Evolutionary conservation across 345 rosid species (phyloP).

Genomic region (Lumnitzera racemosa): DNA sequence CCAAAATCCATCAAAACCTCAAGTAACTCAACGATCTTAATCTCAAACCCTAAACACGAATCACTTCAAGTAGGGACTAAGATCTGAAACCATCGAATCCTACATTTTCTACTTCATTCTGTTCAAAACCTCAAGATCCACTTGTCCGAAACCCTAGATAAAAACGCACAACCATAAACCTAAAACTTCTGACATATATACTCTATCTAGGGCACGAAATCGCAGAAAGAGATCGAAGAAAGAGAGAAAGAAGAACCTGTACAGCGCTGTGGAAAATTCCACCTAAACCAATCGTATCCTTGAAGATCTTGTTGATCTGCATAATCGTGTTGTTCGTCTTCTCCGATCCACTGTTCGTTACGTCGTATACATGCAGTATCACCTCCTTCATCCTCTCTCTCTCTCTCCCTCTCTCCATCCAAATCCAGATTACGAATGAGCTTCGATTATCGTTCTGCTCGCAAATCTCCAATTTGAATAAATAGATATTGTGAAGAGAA

Average conservation of each 20-base stretch:
- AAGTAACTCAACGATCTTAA: not conserved
- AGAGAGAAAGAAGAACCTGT: constrained; percentile 44
- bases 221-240: not conserved
- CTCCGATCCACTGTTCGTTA: constrained; percentile 94
- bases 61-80: no score
- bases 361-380: constrained; percentile 76
- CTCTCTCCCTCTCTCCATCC: not conserved
- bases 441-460: no score
- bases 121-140: no score
- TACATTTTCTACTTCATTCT: no score
- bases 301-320: constrained; percentile 92
- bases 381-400: constrained; percentile 63
- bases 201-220: not conserved
- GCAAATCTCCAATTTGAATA: no score
- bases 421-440: no score
- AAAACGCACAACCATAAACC: no score
- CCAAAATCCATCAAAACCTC: no score
- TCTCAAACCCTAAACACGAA: not conserved
- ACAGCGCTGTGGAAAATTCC: constrained; percentile 98
- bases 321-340: constrained; percentile 84
- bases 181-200: no score
- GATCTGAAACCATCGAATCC: no score
- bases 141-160: no score
- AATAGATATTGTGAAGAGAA: no score
- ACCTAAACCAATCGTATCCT: constrained; percentile 90